These are phyloP conservation scores for Pilatotrama ljubarskyi DNA, from an alignment of 768 basidiomycete species.

Conservation along the genomic window DNA sequence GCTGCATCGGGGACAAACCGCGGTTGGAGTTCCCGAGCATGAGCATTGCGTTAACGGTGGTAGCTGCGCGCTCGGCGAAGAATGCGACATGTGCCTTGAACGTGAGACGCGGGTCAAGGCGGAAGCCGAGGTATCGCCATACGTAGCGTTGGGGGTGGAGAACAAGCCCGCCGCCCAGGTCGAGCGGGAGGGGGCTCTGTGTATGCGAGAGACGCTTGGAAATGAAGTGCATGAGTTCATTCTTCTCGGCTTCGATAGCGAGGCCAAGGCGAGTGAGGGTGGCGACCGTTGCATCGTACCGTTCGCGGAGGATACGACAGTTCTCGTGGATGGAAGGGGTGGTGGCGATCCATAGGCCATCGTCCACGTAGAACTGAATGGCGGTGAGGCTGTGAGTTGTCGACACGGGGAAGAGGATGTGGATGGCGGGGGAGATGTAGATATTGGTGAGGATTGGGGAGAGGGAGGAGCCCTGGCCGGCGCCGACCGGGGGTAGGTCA, in stretches of 20 bases:
- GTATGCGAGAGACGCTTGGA: background rate
- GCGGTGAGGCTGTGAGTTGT: no score
- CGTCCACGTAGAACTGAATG: conserved; percentile 21
- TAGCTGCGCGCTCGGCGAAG: conserved; percentile 16
- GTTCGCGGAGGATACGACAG: background rate
- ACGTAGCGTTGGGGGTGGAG: background rate
- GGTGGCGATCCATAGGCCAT: conserved; percentile 12
- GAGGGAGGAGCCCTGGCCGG: conserved; percentile 21
- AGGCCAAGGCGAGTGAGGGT: conserved; percentile 14
- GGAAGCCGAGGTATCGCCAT: conserved; percentile 21
- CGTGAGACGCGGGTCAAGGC: conserved; percentile 16
- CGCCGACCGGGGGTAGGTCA: background rate
- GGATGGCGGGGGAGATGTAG: conserved; percentile 18
- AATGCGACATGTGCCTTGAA: conserved; percentile 14
- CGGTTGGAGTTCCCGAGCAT: conserved; percentile 23
- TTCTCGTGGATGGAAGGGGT: background rate
- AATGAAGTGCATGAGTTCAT: conserved; percentile 22
- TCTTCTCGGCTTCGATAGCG: conserved; percentile 11
- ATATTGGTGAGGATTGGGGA: conserved; percentile 20
- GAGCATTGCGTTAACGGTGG: conserved; percentile 4
- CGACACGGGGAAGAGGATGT: conserved; percentile 2
- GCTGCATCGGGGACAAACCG: conserved; percentile 17
- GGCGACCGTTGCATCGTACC: background rate
- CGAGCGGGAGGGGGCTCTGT: background rate
- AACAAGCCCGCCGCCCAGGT: background rate